phyloP scores from a whole-genome alignment of 106 monocot genomes.

The Dendrobium catenatum region DNA sequence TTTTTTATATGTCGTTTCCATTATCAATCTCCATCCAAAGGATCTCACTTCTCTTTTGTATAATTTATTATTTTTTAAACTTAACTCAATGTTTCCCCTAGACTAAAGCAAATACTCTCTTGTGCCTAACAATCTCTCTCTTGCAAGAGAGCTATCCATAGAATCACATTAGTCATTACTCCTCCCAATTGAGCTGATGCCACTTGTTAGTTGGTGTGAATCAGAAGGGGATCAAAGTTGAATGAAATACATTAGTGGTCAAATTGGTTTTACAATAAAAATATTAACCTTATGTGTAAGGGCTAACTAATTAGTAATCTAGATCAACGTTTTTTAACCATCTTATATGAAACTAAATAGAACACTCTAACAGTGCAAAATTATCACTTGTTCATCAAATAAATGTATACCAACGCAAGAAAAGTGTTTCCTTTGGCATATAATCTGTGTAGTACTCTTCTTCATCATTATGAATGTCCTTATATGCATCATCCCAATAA shows the following conservation, averaged over 20 bases:
- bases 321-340: background rate
- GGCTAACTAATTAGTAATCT: background rate
- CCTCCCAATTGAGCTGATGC: background rate
- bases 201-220: background rate
- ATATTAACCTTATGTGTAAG: background rate
- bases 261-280: background rate
- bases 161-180: background rate
- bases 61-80: too few species aligned
- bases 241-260: background rate
- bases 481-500: background rate
- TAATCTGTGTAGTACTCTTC: background rate
- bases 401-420: too few species aligned
- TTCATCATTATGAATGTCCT: background rate
- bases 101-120: background rate
- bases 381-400: too few species aligned
- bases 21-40: too few species aligned
- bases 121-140: background rate
- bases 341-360: too few species aligned
- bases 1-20: too few species aligned
- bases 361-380: too few species aligned
- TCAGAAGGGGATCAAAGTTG: background rate
- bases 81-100: too few species aligned
- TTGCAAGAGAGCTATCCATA: background rate
- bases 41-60: too few species aligned
- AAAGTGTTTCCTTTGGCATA: background rate